Evolutionary conservation across 2,329 filamentous ascomycete species (phyloP).

Genomic region (Cercospora sp.): DNA sequence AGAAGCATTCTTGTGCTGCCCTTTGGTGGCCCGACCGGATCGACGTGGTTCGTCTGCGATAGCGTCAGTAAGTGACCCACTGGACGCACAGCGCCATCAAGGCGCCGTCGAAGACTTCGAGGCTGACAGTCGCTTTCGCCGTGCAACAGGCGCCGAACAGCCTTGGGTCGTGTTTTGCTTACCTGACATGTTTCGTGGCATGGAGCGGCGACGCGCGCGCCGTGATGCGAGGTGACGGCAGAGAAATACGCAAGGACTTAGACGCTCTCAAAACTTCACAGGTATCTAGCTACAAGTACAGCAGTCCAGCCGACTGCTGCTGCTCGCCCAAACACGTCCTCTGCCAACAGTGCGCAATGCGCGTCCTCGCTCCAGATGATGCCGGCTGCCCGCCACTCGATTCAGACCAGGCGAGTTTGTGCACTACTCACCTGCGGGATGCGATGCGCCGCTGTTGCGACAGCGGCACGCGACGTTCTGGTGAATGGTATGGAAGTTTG

Average conservation of each 20-base stretch:
- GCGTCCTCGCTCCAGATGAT: background rate
- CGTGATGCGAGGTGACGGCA: conserved; percentile 14
- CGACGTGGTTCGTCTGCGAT: conserved; percentile 77
- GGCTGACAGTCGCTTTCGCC: background rate
- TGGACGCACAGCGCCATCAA: background rate
- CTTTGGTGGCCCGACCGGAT: conserved; percentile 94
- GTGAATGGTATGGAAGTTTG: background rate
- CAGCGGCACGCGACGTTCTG: background rate
- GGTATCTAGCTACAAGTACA: conserved; percentile 25
- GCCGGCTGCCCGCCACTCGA: background rate
- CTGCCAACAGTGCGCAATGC: background rate
- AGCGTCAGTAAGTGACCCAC: conserved; percentile 16
- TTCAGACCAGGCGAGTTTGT: background rate
- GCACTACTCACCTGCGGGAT: background rate
- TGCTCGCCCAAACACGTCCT: conserved; percentile 9
- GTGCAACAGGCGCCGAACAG: background rate
- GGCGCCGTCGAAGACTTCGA: background rate
- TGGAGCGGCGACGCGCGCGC: conserved; percentile 6
- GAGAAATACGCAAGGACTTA: conserved; percentile 18
- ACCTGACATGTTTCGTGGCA: conserved; percentile 28
- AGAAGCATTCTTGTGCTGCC: conserved; percentile 87
- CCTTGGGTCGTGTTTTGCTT: conserved; percentile 18
- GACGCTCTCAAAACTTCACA: conserved; percentile 30
- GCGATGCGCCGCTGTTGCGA: background rate
- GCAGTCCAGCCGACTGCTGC: background rate